Base-by-base conservation (phyloP, 306 rosid genomes). In the Prosopis cineraria region DNA sequence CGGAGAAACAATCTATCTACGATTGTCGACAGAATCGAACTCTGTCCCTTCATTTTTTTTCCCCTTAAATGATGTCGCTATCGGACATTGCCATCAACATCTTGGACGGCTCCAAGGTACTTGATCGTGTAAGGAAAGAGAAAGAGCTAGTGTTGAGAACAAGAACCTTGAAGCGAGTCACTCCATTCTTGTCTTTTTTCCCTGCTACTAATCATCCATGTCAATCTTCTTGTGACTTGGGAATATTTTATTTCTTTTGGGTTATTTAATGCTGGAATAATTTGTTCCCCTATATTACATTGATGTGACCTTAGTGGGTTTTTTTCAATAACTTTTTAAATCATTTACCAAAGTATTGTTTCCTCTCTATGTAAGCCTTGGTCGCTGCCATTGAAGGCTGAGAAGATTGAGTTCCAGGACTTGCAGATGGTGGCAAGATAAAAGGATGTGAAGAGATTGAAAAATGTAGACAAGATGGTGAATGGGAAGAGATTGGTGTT, bases 41-140 rank as follows among this genome's bases (percentile, higher is more conserved):
- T 34, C 0, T 14, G 59, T n/a, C 22, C 22, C 24, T 48, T 48
- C 20, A 79, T 33, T 52, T 56, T 45, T n/a, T n/a, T n/a, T n/a
- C n/a, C n/a, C 33, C 40, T 24, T 31, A 7, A 79, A 78, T 85
- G 77, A 95, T 95, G 99, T 83, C 94, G 74, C 80, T 97, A 17
- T 81, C 91, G 66, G 96, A 95, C 74, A 82, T 95, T 83, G 82
- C 72, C 5, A 84, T 19, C 24, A 48, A 87, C 64, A 91, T 95
- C 58, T 78, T 95, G 84, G 98, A 85, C 25, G 87, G 63, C 75
- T 80, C 98, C 30, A 95, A 91, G 79, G 98, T 88, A 79, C 93
- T 95, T 29, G 99, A 95, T 87, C 97, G 89, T 83, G 74, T 93
- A 22, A 83, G 99, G 90, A 93, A 91, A 85, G 90, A 89, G 6